phyloP scores from a whole-genome alignment of 176 grass and related monocot species.

The Chloris gayana region DNA sequence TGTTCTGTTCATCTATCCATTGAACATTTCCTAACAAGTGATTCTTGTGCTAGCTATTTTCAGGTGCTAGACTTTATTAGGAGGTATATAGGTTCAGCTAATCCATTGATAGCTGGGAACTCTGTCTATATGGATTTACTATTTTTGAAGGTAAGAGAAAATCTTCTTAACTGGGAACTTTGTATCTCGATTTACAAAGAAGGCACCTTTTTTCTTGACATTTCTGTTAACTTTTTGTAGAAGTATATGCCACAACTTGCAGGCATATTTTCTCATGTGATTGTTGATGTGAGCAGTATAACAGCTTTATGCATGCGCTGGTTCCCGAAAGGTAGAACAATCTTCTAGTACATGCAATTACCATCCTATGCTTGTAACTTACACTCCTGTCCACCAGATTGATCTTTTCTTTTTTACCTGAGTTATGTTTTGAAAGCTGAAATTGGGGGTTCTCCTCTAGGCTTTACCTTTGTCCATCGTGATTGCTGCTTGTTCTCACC shows the following conservation, averaged over 20 bases:
- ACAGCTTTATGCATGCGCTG: constrained; percentile 86
- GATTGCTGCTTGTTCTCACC: not conserved
- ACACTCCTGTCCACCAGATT: not conserved
- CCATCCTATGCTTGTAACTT: not conserved
- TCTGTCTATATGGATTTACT: constrained; percentile 77
- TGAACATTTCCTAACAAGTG: not conserved
- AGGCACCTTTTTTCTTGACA: not conserved
- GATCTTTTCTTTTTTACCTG: not conserved
- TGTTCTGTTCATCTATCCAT: not conserved
- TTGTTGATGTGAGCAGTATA: constrained; percentile 88
- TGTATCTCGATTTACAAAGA: not conserved
- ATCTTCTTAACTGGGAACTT: not conserved
- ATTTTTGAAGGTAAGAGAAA: constrained; percentile 66
- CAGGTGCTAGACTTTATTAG: constrained; percentile 83
- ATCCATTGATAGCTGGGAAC: constrained; percentile 82
- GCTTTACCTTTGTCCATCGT: not conserved
- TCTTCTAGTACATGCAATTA: constrained; percentile 5
- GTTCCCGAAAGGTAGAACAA: constrained; percentile 74
- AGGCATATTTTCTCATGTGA: constrained; percentile 70
- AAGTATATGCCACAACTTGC: constrained; percentile 87
- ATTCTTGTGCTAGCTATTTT: constrained; percentile 1
- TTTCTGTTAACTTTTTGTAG: constrained; percentile 44
- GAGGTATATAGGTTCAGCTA: constrained; percentile 58
- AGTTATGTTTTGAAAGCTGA: not conserved
- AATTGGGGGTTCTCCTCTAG: not conserved